Evolutionary conservation across 1,284 basidiomycete genomes (phyloP), one percentile per base, ranked within the genome.

Genomic region (Malassezia vespertilionis): DNA sequence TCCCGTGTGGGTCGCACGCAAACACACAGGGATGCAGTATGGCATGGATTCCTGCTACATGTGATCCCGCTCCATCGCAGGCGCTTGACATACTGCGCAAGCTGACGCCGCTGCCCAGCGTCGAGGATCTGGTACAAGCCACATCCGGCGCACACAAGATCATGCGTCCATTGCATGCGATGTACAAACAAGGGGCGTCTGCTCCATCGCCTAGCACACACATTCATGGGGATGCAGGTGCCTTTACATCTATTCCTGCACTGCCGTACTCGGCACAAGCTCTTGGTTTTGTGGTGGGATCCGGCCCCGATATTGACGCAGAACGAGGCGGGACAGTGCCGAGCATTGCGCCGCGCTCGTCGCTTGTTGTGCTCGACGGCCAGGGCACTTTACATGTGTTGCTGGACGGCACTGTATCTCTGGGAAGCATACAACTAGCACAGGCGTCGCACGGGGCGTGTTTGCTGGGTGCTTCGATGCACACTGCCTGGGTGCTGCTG

Each of bases 361-460:
- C 45, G 17, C 48, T 51, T 17, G 17, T 36, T n/a, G 26, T 38
- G 8, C 15, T 20, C 17, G 48, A 51, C 22, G 32, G 18, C 7
- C 11, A 15, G 3, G 32, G 28, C 10, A 8, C 5, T 5, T 14
- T 44, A 11, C 15, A 12, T 17, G 20, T 35, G 8, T 45, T 44
- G 21, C 36, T 51, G 22, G 43, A 51, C 30, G 48, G 48, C 24
- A 36, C 48, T 3, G 14, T 43, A 14, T 17, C 6, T 12, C 32
- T 43, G 7, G 41, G 41, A 1, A 11, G 10, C 7, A 15, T 20
- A 18, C 28, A 20, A 5, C 15, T 26, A 12, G n/a, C 24, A 3
- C 14, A 27, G 9, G 14, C 37, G 24, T 8, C 30, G 22, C 17
- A 14, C 22, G 21, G 12, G 18, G 12, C 15, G 12, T 15, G 31